These are phyloP conservation scores for Collariella sp. DNA, from an alignment of 495 filamentous ascomycete species.

Conservation along the genomic window DNA sequence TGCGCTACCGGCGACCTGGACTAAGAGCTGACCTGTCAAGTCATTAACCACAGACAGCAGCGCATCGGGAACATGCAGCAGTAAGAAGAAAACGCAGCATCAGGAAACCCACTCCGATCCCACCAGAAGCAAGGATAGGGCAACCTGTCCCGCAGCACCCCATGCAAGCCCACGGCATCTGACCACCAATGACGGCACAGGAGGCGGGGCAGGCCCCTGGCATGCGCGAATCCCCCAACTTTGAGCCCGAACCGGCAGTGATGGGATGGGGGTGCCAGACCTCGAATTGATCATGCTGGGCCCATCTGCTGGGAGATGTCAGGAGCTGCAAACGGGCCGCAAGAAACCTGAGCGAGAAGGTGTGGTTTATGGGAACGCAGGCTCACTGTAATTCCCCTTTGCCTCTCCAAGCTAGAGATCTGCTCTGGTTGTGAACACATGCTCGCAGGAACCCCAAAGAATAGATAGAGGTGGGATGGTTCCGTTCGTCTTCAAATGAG, in stretches of 20 bases:
- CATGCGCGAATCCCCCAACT: background rate
- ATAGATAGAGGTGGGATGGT: background rate
- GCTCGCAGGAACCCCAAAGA: background rate
- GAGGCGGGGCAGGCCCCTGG: conserved; percentile 10
- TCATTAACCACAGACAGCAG: background rate
- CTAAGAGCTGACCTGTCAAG: background rate
- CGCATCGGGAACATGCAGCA: conserved; percentile 12
- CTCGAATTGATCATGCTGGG: too few species aligned
- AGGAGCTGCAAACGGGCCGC: too few species aligned
- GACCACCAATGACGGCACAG: conserved; percentile 19
- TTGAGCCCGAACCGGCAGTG: background rate
- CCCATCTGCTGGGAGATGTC: too few species aligned
- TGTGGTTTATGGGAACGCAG: too few species aligned
- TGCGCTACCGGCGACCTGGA: conserved; percentile 9
- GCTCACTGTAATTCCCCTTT: too few species aligned
- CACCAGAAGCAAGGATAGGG: conserved; percentile 11
- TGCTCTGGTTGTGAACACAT: background rate
- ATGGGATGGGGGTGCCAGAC: background rate
- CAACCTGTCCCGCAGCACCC: conserved; percentile 5
- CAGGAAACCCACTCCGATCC: background rate
- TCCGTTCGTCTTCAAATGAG: background rate
- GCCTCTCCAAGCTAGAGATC: too few species aligned
- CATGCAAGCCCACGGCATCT: conserved; percentile 7
- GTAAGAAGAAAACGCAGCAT: background rate
- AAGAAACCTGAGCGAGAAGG: too few species aligned